Evolutionary conservation across 164 flowering plant genomes (phyloP).

Genomic region (Pachysandra terminalis): DNA sequence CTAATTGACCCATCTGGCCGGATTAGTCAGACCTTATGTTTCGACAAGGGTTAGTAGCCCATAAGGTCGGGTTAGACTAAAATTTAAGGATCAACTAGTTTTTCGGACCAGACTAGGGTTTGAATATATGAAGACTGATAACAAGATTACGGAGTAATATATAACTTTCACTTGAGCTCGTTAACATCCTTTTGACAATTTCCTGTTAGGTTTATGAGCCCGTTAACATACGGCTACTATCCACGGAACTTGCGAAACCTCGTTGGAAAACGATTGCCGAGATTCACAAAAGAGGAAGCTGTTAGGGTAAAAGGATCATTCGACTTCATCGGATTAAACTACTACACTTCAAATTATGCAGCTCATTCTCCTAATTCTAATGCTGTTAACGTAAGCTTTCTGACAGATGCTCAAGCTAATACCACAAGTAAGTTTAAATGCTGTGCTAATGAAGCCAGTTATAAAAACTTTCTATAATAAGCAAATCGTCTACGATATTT

Average conservation of each 20-base stretch:
- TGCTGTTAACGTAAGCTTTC: constrained; percentile 9
- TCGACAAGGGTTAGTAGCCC: too few relatives aligned
- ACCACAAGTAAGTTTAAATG: not conserved
- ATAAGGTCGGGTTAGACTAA: too few relatives aligned
- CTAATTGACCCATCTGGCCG: too few relatives aligned
- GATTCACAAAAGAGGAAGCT: constrained; percentile 29
- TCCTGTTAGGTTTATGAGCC: constrained; percentile 31
- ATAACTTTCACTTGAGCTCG: too few relatives aligned
- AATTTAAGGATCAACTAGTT: too few relatives aligned
- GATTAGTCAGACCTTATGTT: too few relatives aligned
- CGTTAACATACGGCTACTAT: constrained; percentile 36
- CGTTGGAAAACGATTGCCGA: constrained; percentile 34
- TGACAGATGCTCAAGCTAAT: not conserved
- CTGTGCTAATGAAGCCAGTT: not conserved
- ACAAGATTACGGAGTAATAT: too few relatives aligned
- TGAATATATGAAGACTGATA: too few relatives aligned
- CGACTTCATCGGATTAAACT: constrained; percentile 49
- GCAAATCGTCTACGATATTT: too few relatives aligned
- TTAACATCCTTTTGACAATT: too few relatives aligned
- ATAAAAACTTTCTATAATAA: not conserved
- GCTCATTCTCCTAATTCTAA: constrained; percentile 1
- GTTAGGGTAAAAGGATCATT: constrained; percentile 28
- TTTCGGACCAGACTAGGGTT: too few relatives aligned
- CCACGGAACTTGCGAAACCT: constrained; percentile 29
- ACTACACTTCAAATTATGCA: constrained; percentile 35